Evolutionary conservation across 208 protist species (phyloP).

Genomic region (Crithidia sp.): DNA sequence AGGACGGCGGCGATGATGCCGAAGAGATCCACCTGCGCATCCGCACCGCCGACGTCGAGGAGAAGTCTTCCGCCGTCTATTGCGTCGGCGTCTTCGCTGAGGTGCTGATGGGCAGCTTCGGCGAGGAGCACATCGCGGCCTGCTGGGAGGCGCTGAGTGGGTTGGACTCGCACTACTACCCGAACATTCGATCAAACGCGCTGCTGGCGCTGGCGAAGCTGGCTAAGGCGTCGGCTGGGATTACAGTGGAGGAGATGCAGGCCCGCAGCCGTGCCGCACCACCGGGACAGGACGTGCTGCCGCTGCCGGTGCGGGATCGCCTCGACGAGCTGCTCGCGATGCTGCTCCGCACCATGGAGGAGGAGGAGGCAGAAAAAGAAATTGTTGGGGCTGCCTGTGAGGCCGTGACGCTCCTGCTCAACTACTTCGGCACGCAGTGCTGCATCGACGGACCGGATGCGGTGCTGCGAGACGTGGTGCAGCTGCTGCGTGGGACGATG

Average conservation of each 20-base stretch:
- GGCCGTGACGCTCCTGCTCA: conserved; percentile 54
- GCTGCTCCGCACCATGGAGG: conserved; percentile 50
- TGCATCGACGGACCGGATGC: conserved; percentile 47
- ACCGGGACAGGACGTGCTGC: conserved; percentile 53
- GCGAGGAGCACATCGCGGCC: conserved; percentile 44
- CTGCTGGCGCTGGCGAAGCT: conserved; percentile 68
- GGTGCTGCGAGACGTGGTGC: conserved; percentile 49
- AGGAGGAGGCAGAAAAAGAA: conserved; percentile 69
- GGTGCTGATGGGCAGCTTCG: conserved; percentile 53
- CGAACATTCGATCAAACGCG: conserved; percentile 70
- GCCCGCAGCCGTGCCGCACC: conserved; percentile 31
- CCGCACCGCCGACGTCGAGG: conserved; percentile 83
- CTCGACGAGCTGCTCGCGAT: conserved; percentile 59
- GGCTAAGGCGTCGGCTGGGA: conserved; percentile 57
- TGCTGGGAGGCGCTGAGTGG: conserved; percentile 59
- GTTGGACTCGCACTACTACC: conserved; percentile 66
- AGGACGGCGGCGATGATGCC: conserved; percentile 55
- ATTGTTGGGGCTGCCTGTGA: conserved; percentile 81
- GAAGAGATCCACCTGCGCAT: conserved; percentile 74
- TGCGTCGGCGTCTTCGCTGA: conserved; percentile 84
- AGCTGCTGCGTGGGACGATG: conserved; percentile 59
- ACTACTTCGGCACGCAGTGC: conserved; percentile 79
- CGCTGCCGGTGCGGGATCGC: conserved; percentile 44
- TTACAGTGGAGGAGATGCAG: conserved; percentile 31
- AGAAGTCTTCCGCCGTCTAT: conserved; percentile 84